These are phyloP conservation scores for Ophiocordyceps unilateralis DNA, from an alignment of 2,329 filamentous ascomycete genomes.

Conservation along the genomic window DNA sequence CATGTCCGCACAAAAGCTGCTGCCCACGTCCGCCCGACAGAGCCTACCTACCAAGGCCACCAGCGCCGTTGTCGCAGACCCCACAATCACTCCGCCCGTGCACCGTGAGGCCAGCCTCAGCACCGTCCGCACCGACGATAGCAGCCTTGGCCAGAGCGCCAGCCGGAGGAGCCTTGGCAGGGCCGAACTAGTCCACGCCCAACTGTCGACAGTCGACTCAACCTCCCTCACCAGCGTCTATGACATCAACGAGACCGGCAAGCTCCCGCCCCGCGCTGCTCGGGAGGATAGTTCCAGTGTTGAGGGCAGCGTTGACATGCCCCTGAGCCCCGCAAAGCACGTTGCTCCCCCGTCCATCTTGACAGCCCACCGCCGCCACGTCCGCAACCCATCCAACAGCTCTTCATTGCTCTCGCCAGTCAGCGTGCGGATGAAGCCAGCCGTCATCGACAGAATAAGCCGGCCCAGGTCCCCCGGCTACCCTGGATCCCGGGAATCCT, in stretches of 20 bases:
- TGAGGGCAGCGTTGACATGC: conserved; percentile 26
- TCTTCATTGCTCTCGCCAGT: conserved; percentile 19
- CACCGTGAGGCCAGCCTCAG: conserved; percentile 29
- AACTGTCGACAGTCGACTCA: conserved; percentile 17
- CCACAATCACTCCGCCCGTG: conserved; percentile 30
- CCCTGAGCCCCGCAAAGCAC: conserved; percentile 25
- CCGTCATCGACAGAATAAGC: conserved; percentile 38
- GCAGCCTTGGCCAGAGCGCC: conserved; percentile 16
- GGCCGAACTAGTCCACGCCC: conserved; percentile 21
- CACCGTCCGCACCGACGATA: conserved; percentile 24
- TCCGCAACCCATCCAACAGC: conserved; percentile 15
- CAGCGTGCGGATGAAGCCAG: conserved; percentile 25
- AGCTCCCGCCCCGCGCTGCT: conserved; percentile 14
- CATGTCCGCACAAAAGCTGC: conserved; percentile 23
- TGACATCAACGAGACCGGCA: conserved; percentile 19
- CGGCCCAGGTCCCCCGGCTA: conserved; percentile 24
- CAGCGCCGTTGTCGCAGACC: conserved; percentile 21
- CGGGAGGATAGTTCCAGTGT: conserved; percentile 26
- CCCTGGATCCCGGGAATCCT: conserved; percentile 38
- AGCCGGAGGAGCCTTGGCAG: conserved; percentile 25
- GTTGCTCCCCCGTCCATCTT: conserved; percentile 12
- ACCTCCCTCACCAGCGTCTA: conserved; percentile 16
- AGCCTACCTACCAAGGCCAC: conserved; percentile 25
- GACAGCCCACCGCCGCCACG: conserved; percentile 17
- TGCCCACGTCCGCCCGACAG: conserved; percentile 20